phyloP scores from a whole-genome alignment of 805 yeast species.

The Yarrowia divulgata region DNA sequence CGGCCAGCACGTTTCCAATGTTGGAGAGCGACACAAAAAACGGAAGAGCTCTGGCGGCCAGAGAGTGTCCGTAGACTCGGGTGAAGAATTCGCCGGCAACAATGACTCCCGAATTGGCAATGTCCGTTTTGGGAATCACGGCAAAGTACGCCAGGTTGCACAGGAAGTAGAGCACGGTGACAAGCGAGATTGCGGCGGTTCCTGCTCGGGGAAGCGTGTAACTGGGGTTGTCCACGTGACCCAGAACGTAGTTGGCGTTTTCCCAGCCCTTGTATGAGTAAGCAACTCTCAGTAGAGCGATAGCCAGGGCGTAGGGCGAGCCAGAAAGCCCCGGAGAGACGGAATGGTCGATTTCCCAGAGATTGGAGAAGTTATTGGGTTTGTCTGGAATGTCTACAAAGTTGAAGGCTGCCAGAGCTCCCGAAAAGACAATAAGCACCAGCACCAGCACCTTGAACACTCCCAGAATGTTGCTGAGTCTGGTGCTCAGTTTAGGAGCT shows the following conservation, averaged over 20 bases:
- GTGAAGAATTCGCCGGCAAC: constrained; percentile 69
- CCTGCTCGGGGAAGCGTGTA: constrained; percentile 67
- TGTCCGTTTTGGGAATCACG: constrained; percentile 56
- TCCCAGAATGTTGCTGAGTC: constrained; percentile 62
- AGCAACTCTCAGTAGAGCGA: constrained; percentile 64
- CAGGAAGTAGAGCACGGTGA: constrained; percentile 61
- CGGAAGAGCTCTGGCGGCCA: constrained; percentile 60
- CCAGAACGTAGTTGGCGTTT: constrained; percentile 67
- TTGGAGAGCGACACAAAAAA: constrained; percentile 66
- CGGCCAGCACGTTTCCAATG: constrained; percentile 70
- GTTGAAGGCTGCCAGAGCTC: constrained; percentile 54
- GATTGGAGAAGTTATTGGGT: constrained; percentile 52
- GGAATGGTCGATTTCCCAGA: constrained; percentile 52
- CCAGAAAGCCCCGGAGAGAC: constrained; percentile 50
- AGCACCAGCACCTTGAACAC: constrained; percentile 61
- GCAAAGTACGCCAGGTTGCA: constrained; percentile 66
- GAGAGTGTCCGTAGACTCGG: constrained; percentile 63
- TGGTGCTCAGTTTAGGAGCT: constrained; percentile 60
- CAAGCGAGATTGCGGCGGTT: constrained; percentile 61
- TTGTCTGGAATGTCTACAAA: constrained; percentile 47
- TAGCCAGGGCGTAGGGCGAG: constrained; percentile 57
- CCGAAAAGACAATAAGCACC: constrained; percentile 58
- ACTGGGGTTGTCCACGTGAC: constrained; percentile 64
- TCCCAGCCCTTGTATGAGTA: constrained; percentile 77
- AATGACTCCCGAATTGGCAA: constrained; percentile 62